These are phyloP conservation scores for Cystofilobasidium ferigula DNA, from an alignment of 768 basidiomycete genomes.

Conservation along the genomic window DNA sequence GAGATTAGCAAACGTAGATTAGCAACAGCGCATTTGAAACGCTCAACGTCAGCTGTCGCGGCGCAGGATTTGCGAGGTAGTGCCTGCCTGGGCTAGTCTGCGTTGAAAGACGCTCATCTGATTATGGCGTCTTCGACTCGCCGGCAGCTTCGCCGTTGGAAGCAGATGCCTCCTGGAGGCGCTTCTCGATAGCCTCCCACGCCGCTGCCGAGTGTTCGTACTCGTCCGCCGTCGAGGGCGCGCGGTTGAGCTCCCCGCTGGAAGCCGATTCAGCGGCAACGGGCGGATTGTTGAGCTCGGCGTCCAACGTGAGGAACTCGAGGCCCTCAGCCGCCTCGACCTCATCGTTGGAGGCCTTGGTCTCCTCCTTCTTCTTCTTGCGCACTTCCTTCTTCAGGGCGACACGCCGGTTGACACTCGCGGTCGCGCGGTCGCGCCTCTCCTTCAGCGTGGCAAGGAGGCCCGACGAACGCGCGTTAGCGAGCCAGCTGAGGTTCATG, in stretches of 20 bases:
- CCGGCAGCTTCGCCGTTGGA: not conserved
- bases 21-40: no score
- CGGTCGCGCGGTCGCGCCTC: not conserved
- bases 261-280: not conserved
- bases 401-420: not conserved
- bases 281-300: not conserved
- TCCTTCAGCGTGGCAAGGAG: not conserved
- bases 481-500: not conserved
- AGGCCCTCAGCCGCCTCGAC: not conserved
- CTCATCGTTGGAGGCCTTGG: not conserved
- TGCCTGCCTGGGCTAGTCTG: not conserved
- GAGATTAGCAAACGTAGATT: no score
- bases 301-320: not conserved
- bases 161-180: not conserved
- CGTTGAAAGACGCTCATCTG: not conserved
- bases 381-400: not conserved
- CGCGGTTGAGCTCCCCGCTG: not conserved
- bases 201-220: not conserved
- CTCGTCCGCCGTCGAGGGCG: not conserved
- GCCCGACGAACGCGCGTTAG: not conserved
- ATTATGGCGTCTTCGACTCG: not conserved
- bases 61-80: no score
- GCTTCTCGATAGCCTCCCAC: slow-evolving; percentile 1
- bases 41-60: no score
- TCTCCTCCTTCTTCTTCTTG: not conserved